Base-by-base conservation (phyloP, 805 yeast genomes). In the Candida ponderosae region DNA sequence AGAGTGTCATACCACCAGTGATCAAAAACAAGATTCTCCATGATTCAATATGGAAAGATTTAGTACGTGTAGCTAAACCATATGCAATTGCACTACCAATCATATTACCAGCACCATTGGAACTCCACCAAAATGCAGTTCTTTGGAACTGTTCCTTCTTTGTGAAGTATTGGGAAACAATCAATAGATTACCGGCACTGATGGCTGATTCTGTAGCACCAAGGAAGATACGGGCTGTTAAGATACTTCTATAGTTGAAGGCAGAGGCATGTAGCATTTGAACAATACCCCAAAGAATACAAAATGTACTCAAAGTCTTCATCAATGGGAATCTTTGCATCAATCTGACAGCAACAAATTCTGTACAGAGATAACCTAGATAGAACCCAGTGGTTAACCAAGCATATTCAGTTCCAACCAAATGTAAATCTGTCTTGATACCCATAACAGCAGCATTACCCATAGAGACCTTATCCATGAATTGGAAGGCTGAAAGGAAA, bases 11-110 rank as follows among this genome's bases (percentile, higher is more conserved):
- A 11, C 59, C 51, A 10, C 86, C 86, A 24, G 69, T 60, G 18
- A 74, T 60, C 29, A 79, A 54, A 47, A 64, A 78, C 3, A 74
- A 49, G 11, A 69, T 44, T 47, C 66, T 71, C 83, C 83, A 79
- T 3, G 74, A 55, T 4, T 47, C 60, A 5, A 71, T 48, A 26
- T 57, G 39, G 42, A 54, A 63, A 6, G 37, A 30, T 14, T 51
- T 57, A 6, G 44, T 51, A 48, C 66, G 54, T 1, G 34, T 36
- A 40, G 60, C 51, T 34, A 68, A 46, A 3, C 72, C 76, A 45
- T 70, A 73, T 1, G 76, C 73, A 36, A 73, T 69, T 10, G 62
- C 61, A n/a, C 65, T 64, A 14, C 77, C 76, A 6, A 70, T 24
- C 3, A 71, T 50, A 5, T 65, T 49, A 11, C 76, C 76, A 18